These are phyloP conservation scores for Trametopsis cervina DNA, from an alignment of 768 basidiomycete species.

Conservation along the genomic window DNA sequence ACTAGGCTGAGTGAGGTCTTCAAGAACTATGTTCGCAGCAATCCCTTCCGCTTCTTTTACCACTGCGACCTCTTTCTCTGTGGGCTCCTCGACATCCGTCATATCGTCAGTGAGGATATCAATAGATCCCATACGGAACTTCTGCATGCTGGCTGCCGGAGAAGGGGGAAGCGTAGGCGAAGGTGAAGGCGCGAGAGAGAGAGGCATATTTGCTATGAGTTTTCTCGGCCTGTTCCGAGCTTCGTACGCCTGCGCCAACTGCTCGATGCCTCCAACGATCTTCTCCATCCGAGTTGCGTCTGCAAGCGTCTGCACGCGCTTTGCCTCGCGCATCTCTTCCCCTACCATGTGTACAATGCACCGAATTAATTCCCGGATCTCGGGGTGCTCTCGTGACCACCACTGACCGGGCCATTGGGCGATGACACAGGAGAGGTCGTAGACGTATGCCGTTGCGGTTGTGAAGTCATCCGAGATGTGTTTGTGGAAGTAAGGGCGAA, in stretches of 20 bases:
- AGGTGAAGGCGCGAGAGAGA: constrained; percentile 18
- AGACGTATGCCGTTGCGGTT: constrained; percentile 30
- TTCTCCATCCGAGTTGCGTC: constrained; percentile 44
- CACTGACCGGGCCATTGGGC: constrained; percentile 56
- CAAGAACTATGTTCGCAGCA: not conserved
- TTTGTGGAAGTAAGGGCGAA: constrained; percentile 64
- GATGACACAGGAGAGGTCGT: constrained; percentile 29
- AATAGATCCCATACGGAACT: constrained; percentile 8
- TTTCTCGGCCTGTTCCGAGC: constrained; percentile 7
- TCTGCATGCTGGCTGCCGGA: constrained; percentile 3
- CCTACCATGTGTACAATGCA: constrained; percentile 54
- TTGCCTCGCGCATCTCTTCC: constrained; percentile 56
- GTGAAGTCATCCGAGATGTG: constrained; percentile 35
- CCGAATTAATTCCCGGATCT: constrained; percentile 52
- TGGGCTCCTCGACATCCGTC: constrained; percentile 1
- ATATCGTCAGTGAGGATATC: constrained; percentile 9
- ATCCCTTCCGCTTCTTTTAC: not conserved
- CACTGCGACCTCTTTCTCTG: constrained; percentile 3
- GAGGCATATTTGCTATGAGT: constrained; percentile 11
- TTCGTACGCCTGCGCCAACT: constrained; percentile 36
- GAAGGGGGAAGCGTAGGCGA: constrained; percentile 12
- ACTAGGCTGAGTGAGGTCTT: not conserved
- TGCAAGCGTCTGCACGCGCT: constrained; percentile 32
- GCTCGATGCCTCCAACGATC: constrained; percentile 44
- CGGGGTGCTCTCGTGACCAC: constrained; percentile 61